These are phyloP conservation scores for Arabis alpina DNA, from an alignment of 345 rosid genomes.

Conservation along the genomic window DNA sequence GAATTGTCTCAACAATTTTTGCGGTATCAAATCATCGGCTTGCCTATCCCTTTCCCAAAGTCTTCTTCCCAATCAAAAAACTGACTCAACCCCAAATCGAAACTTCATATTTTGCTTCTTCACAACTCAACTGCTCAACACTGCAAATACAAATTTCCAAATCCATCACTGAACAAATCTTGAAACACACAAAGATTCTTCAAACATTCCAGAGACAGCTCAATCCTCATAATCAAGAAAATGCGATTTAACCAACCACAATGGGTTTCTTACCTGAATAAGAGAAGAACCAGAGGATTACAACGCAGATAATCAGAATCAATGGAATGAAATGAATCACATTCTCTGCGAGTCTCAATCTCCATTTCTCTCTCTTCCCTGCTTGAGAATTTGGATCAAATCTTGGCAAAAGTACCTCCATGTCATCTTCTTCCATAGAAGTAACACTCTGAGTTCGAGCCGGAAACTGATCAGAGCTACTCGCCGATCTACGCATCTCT, in stretches of 20 bases:
- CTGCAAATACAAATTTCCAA: too few relatives aligned
- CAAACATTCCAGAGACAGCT: too few relatives aligned
- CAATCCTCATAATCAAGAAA: too few relatives aligned
- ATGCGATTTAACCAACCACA: background rate
- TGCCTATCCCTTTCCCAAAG: too few relatives aligned
- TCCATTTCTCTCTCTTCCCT: conserved; percentile 64
- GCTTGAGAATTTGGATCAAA: conserved; percentile 65
- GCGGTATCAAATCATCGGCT: too few relatives aligned
- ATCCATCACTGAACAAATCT: too few relatives aligned
- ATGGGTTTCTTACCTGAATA: conserved; percentile 47
- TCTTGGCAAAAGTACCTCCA: conserved; percentile 55
- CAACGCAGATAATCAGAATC: conserved; percentile 59
- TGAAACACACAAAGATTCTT: too few relatives aligned
- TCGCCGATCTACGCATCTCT: conserved; percentile 73
- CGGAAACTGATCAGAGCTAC: conserved; percentile 51
- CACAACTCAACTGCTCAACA: too few relatives aligned
- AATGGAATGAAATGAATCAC: conserved; percentile 80
- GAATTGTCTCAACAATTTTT: too few relatives aligned
- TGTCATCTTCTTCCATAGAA: conserved; percentile 39
- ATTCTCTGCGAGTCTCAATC: conserved; percentile 71
- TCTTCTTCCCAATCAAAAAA: too few relatives aligned
- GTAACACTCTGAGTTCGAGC: conserved; percentile 38
- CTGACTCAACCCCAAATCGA: too few relatives aligned
- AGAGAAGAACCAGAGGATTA: conserved; percentile 85
- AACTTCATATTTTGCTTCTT: too few relatives aligned